phyloP scores from a whole-genome alignment of 2,329 filamentous ascomycete genomes.

The Diaporthe longicolla region DNA sequence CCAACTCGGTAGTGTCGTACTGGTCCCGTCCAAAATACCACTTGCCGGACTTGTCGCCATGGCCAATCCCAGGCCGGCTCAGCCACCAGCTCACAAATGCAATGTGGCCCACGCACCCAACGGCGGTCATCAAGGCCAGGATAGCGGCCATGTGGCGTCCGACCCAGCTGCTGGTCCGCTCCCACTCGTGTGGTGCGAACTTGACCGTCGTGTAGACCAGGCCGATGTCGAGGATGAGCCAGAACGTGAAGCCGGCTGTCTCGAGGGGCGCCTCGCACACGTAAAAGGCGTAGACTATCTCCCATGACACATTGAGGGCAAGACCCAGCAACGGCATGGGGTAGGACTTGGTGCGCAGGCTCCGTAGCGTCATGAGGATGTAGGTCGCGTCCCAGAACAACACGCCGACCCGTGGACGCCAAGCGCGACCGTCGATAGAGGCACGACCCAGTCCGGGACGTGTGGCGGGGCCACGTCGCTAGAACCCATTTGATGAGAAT shows the following conservation, averaged over 20 bases:
- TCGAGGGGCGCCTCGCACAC: conserved; percentile 62
- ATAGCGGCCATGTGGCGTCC: conserved; percentile 57
- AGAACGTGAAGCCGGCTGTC: conserved; percentile 59
- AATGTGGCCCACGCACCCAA: conserved; percentile 57
- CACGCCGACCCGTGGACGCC: conserved; percentile 54
- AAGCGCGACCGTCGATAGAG: conserved; percentile 53
- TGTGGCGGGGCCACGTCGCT: conserved; percentile 55
- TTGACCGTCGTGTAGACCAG: conserved; percentile 62
- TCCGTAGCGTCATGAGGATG: conserved; percentile 62
- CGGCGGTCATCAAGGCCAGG: conserved; percentile 53
- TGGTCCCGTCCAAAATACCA: conserved; percentile 57
- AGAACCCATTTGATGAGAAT: conserved; percentile 56
- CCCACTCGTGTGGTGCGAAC: conserved; percentile 60
- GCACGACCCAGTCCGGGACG: conserved; percentile 55
- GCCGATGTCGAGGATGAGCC: conserved; percentile 64
- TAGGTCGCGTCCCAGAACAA: conserved; percentile 60
- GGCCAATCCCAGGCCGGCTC: conserved; percentile 55
- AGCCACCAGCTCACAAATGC: conserved; percentile 64
- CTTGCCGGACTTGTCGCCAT: conserved; percentile 61
- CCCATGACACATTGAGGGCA: conserved; percentile 66
- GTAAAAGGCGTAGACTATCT: conserved; percentile 63
- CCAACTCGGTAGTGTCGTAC: conserved; percentile 64
- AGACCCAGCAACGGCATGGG: conserved; percentile 65
- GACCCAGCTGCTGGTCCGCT: conserved; percentile 54
- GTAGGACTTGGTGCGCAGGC: conserved; percentile 62